Evolutionary conservation across 2,329 filamentous ascomycete genomes (phyloP).

Genomic region (Cadophora malorum): DNA sequence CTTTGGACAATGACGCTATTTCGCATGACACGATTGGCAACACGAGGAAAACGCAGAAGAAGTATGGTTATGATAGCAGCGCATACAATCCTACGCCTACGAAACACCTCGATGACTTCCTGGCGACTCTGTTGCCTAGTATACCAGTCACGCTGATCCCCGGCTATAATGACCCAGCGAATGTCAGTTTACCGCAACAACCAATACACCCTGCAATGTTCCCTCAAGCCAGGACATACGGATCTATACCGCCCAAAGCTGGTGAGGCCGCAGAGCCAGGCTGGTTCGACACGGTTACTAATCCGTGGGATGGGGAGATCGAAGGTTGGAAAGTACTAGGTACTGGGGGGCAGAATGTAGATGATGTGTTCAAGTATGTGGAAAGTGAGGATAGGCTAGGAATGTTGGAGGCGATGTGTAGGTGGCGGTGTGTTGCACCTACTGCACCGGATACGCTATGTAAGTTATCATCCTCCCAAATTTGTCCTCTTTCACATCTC

Average conservation of each 20-base stretch:
- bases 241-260: conserved; percentile 48
- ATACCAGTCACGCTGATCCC: conserved; percentile 90
- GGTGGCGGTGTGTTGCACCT: conserved; percentile 90
- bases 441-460: conserved; percentile 96
- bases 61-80: conserved; percentile 92
- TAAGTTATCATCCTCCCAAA: conserved; percentile 54
- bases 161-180: conserved; percentile 84
- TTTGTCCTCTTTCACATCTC: not conserved
- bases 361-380: conserved; percentile 93
- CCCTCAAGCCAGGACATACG: conserved; percentile 74
- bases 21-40: conserved; percentile 44
- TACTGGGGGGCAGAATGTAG: conserved; percentile 89
- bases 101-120: conserved; percentile 81
- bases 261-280: conserved; percentile 57
- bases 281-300: conserved; percentile 90
- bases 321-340: conserved; percentile 89
- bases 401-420: conserved; percentile 93
- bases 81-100: conserved; percentile 88
- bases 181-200: conserved; percentile 89
- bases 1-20: conserved; percentile 42
- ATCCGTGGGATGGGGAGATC: conserved; percentile 89
- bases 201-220: conserved; percentile 94
- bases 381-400: conserved; percentile 77
- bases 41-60: conserved; percentile 62
- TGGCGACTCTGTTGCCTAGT: conserved; percentile 80